A percentile compares a stretch with the other conserved stretches of the same genome.
phyloP scores from a whole-genome alignment of 177 flowering plant species.

The Vitis hybrid region DNA sequence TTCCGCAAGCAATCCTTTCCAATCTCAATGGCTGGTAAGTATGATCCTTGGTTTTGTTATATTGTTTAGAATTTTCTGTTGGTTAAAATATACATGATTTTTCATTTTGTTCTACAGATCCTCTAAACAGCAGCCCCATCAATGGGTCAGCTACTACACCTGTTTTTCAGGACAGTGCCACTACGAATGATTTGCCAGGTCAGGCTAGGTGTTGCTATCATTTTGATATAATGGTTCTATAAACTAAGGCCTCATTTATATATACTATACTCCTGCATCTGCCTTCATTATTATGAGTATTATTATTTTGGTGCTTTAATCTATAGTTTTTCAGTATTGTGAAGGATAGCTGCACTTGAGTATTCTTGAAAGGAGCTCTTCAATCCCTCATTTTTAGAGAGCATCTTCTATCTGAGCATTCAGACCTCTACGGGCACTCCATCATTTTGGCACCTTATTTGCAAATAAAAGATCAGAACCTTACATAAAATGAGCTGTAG shows the following conservation, averaged over 20 bases:
- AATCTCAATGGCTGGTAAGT: slow-evolving; percentile 33
- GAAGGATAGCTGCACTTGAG: not conserved
- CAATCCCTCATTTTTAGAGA: not conserved
- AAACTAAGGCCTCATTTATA: not conserved
- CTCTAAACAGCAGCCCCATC: slow-evolving; percentile 8
- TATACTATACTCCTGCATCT: not conserved
- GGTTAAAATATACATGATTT: not conserved
- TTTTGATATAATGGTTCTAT: not conserved
- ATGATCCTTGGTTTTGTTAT: not conserved
- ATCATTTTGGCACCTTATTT: not conserved
- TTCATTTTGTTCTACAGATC: slow-evolving; percentile 13
- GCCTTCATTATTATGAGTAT: not conserved
- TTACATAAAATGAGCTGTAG: not conserved
- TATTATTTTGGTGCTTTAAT: not conserved
- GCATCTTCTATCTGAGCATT: not conserved
- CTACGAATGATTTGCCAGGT: slow-evolving; percentile 27
- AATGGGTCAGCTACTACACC: slow-evolving; percentile 26
- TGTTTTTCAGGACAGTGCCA: slow-evolving; percentile 21
- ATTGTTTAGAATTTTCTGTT: not conserved
- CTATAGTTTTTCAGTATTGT: not conserved
- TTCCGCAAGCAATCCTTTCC: slow-evolving; percentile 44
- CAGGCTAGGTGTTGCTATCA: slow-evolving; percentile 4
- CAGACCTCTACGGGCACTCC: not conserved
- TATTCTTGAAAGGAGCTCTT: not conserved
- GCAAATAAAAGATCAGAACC: not conserved